Conservation (phyloP, 164 flowering plant genomes). For the Aristolochia contorta region DNA sequence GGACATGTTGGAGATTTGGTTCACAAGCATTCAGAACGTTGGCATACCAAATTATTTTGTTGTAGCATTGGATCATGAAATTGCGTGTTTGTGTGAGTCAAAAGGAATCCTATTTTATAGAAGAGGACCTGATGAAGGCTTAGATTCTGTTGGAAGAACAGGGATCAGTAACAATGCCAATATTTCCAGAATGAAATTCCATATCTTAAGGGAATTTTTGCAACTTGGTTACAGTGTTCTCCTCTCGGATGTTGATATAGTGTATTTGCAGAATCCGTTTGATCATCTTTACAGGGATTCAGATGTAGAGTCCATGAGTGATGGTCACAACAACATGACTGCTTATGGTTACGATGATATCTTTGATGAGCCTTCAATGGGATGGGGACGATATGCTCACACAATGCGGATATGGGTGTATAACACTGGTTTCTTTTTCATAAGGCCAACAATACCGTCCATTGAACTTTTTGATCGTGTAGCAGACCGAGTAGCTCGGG, state of each 20-base stretch:
- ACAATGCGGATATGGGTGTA: slow-evolving; percentile 96
- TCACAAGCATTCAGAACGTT: slow-evolving; percentile 60
- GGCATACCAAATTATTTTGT: slow-evolving; percentile 80
- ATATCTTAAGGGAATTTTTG: slow-evolving; percentile 81
- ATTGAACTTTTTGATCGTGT: slow-evolving; percentile 95
- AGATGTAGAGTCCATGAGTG: slow-evolving; percentile 92
- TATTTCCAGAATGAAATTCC: slow-evolving; percentile 87
- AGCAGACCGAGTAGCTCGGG: slow-evolving; percentile 47
- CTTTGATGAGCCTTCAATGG: slow-evolving; percentile 85
- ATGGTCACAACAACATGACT: slow-evolving; percentile 84
- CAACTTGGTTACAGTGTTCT: slow-evolving; percentile 82
- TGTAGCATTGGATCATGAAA: slow-evolving; percentile 68
- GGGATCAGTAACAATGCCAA: slow-evolving; percentile 85
- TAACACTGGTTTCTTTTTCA: slow-evolving; percentile 90
- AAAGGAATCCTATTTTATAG: slow-evolving; percentile 36
- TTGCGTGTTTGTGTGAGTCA: slow-evolving; percentile 29
- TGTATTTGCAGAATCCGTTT: slow-evolving; percentile 87
- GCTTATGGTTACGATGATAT: slow-evolving; percentile 90
- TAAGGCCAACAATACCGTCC: slow-evolving; percentile 85
- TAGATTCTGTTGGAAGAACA: slow-evolving; percentile 52
- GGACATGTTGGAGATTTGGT: slow-evolving; percentile 72
- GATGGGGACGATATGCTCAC: slow-evolving; percentile 93
- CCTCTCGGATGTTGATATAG: slow-evolving; percentile 85
- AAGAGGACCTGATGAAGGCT: slow-evolving; percentile 54
- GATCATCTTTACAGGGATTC: slow-evolving; percentile 71